Evolutionary conservation across 495 filamentous ascomycete genomes (phyloP).

Genomic region (Podospora fimiseda): DNA sequence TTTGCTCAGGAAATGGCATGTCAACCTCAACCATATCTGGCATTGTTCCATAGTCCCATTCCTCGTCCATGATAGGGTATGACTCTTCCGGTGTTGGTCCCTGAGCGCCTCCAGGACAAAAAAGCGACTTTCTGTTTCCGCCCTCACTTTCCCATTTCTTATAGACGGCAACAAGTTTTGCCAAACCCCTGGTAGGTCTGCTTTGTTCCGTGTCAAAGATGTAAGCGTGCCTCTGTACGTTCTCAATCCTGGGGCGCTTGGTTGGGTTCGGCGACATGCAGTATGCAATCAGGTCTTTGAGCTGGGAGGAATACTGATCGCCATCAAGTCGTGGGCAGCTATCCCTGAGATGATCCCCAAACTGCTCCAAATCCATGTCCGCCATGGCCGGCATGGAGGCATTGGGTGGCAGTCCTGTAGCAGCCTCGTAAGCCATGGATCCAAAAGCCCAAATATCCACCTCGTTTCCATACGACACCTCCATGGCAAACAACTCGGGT

Average conservation of each 20-base stretch:
- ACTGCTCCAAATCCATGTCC: constrained; percentile 41
- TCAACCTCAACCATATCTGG: constrained; percentile 67
- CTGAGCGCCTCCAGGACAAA: constrained; percentile 66
- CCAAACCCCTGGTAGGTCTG: constrained; percentile 62
- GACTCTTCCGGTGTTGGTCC: constrained; percentile 39
- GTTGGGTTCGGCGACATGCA: constrained; percentile 69
- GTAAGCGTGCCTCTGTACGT: constrained; percentile 57
- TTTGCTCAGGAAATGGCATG: constrained; percentile 40
- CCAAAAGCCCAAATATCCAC: constrained; percentile 97
- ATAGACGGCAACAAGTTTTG: constrained; percentile 72
- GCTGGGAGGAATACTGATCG: constrained; percentile 64
- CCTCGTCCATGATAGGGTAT: constrained; percentile 47
- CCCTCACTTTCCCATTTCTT: constrained; percentile 80
- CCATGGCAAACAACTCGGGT: constrained; percentile 66
- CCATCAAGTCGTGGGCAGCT: constrained; percentile 66
- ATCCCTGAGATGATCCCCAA: constrained; percentile 57
- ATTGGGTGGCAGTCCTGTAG: constrained; percentile 77
- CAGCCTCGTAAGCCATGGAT: constrained; percentile 84
- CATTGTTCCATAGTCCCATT: constrained; percentile 84
- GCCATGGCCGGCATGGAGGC: constrained; percentile 28
- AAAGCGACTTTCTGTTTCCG: constrained; percentile 76
- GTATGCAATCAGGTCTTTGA: constrained; percentile 75
- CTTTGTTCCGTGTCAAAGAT: constrained; percentile 53
- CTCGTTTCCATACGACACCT: constrained; percentile 54
- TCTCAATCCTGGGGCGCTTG: constrained; percentile 65